Percentiles rank a stretch among this genome's conserved stretches.
Evolutionary conservation across 768 basidiomycete genomes (phyloP).

Genomic region (Termitomyces sp.): DNA sequence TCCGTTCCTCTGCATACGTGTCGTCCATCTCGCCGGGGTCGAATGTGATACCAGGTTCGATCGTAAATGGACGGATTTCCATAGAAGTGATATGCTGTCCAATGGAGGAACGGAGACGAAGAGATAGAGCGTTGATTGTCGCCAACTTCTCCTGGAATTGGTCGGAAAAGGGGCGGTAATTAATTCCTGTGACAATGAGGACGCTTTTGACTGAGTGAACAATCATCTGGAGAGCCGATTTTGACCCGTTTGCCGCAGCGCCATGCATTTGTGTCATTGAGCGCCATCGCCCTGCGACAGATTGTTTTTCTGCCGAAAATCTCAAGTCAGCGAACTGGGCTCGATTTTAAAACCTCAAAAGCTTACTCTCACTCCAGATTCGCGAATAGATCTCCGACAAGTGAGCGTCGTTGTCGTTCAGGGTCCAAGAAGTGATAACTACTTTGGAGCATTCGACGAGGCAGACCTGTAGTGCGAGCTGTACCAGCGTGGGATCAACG

Average conservation of each 20-base stretch:
- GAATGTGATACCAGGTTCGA: neutral
- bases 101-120: conserved; percentile 9
- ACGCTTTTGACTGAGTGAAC: neutral
- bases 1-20: conserved; percentile 7
- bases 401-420: neutral
- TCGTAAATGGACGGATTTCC: conserved; percentile 2
- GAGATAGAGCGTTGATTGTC: conserved; percentile 1
- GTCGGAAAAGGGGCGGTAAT: neutral
- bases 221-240: neutral
- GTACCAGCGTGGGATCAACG: conserved; percentile 11
- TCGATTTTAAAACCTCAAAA: too few species aligned
- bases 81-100: conserved; percentile 14
- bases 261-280: conserved; percentile 10
- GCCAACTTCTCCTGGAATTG: conserved; percentile 5
- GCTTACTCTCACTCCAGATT: conserved; percentile 10
- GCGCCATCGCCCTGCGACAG: conserved; percentile 14
- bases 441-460: conserved; percentile 7
- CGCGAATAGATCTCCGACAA: conserved; percentile 5
- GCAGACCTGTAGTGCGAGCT: conserved; percentile 16
- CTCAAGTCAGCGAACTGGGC: neutral
- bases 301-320: conserved; percentile 9
- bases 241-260: neutral
- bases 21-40: conserved; percentile 11
- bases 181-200: neutral
- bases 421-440: conserved; percentile 12